These are phyloP conservation scores for Pisolithus microcarpus DNA, from an alignment of 768 basidiomycete genomes.

Conservation along the genomic window DNA sequence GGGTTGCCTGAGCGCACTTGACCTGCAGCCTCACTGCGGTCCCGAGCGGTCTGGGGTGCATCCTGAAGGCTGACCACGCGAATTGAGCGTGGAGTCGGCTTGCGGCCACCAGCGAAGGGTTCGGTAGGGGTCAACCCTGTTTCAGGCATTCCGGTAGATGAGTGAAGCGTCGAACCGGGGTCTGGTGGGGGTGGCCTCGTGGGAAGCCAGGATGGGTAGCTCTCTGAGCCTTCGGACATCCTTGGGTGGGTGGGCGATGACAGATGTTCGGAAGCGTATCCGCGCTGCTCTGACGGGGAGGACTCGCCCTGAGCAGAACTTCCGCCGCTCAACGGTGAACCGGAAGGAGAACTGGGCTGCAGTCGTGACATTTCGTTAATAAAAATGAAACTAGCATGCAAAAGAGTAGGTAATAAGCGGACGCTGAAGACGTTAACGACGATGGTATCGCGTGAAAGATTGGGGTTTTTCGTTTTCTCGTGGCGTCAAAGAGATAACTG, in stretches of 20 bases:
- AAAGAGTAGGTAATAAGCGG: conserved; percentile 19
- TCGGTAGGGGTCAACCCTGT: conserved; percentile 28
- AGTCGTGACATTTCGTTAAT: conserved; percentile 34
- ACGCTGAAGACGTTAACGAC: conserved; percentile 21
- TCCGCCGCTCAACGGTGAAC: conserved; percentile 23
- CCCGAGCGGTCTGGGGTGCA: conserved; percentile 33
- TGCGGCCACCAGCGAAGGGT: conserved; percentile 48
- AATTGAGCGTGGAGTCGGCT: conserved; percentile 73
- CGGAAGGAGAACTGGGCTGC: conserved; percentile 23
- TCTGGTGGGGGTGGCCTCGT: conserved; percentile 69
- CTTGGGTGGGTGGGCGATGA: conserved; percentile 30
- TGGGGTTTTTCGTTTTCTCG: conserved; percentile 17
- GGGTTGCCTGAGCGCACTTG: conserved; percentile 39
- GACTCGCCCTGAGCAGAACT: conserved; percentile 11
- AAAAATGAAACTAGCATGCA: conserved; percentile 23
- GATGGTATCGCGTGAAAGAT: conserved; percentile 30
- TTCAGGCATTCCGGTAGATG: conserved; percentile 38
- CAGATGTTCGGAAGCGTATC: conserved; percentile 27
- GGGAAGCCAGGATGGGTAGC: conserved; percentile 83
- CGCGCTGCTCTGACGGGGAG: conserved; percentile 22
- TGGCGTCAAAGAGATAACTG: neutral
- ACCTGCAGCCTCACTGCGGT: conserved; percentile 44
- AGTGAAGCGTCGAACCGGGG: conserved; percentile 64
- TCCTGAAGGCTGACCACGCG: conserved; percentile 71
- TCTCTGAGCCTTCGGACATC: conserved; percentile 44